Base-by-base conservation (phyloP, 2,329 filamentous ascomycete species). In the Monosporascus ibericus region DNA sequence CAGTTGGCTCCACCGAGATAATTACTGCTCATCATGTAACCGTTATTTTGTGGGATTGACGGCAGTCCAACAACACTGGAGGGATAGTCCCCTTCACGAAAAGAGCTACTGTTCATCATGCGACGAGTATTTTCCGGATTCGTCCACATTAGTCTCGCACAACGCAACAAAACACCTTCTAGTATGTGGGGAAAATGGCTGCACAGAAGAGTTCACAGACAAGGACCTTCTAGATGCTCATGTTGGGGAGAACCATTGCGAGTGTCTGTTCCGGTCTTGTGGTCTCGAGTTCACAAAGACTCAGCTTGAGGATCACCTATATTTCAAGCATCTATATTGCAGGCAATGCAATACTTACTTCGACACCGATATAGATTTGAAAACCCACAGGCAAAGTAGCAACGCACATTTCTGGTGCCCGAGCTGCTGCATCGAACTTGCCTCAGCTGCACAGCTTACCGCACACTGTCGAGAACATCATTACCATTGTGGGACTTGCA, bases 381-480 rank as follows among this genome's bases (percentile, higher is more conserved):
- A 5, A 3, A 24, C 14, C 1, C 56, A 56, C 22, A 44, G 44
- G 36, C 24, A 40, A 30, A 27, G 36, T 5, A 53, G 17, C 8
- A 18, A n/a, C 15, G 6, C 20, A 14, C 54, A 56, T 44, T 51
- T 52, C 15, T 56, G 52, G 55, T 58, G 54, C 22, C 24, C 48
- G n/a, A 50, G 37, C 46, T 58, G 56, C 39, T 27, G 48, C 22
- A 44, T 54, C 15, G 56, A 58, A 3, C 54, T 56, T 22, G 5
- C 22, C 14, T 39, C 38, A 2, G 40, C 38, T 9, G 6, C 4
- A 14, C 11, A 2, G 6, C 44, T 25, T 24, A 18, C 25, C 44
- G 8, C 22, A 17, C 44, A 47, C 30, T 14, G 14, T 27, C 44
- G 14, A 18, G 11, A 25, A 30, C 44, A 14, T 18, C 44, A 47